phyloP scores from a whole-genome alignment of 2,329 filamentous ascomycete species.

The Plenodomus biglobosus region DNA sequence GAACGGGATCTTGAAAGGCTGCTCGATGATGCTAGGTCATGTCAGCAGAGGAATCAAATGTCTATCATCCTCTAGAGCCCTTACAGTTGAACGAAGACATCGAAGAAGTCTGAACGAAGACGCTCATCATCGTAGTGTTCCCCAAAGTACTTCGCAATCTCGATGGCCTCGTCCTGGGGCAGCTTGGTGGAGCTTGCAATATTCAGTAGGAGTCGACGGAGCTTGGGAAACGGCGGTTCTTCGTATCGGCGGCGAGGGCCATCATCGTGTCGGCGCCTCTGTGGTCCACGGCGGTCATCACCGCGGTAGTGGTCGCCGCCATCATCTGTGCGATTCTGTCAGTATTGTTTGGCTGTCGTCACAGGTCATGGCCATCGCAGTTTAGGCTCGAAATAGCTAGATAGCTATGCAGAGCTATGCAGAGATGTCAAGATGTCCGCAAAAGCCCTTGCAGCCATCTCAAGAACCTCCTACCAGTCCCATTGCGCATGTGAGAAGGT shows the following conservation, averaged over 20 bases:
- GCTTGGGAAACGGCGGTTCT: conserved; percentile 39
- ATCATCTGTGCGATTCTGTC: conserved; percentile 24
- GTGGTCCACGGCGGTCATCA: conserved; percentile 35
- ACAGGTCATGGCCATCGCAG: not conserved
- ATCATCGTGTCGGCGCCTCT: conserved; percentile 36
- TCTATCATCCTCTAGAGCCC: conserved; percentile 19
- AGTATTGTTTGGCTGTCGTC: conserved; percentile 2
- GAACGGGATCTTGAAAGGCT: conserved; percentile 97
- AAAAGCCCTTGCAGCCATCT: not conserved
- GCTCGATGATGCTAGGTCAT: conserved; percentile 66
- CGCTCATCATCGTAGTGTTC: conserved; percentile 80
- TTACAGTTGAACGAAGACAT: conserved; percentile 72
- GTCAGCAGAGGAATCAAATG: conserved; percentile 12
- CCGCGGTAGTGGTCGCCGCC: conserved; percentile 29
- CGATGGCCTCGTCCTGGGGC: conserved; percentile 42
- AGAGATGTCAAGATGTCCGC: not conserved
- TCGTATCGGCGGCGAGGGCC: conserved; percentile 37
- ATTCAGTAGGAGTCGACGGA: conserved; percentile 40
- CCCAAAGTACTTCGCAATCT: conserved; percentile 63
- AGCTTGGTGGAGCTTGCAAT: conserved; percentile 43
- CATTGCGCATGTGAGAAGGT: not conserved
- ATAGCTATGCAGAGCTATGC: not conserved
- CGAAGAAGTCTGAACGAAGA: conserved; percentile 70
- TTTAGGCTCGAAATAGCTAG: not conserved
- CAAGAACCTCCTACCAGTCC: not conserved